Conservation (phyloP, 2,329 filamentous ascomycete genomes). For the Talaromyces pinophilus region DNA sequence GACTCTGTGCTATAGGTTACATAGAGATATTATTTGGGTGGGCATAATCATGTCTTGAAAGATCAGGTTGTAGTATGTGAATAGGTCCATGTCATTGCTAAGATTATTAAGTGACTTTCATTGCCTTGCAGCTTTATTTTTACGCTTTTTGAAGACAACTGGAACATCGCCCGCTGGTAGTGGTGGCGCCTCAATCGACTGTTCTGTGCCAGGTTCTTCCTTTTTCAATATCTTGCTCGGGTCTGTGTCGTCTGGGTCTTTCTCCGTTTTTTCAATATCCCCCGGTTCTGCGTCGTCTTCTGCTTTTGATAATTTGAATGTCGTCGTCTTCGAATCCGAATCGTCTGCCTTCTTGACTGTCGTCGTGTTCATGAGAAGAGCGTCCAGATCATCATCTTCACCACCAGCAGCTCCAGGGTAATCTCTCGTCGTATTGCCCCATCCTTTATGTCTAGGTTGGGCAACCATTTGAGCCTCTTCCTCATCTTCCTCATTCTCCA, state of each 20-base stretch:
- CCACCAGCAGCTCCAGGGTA: constrained; percentile 41
- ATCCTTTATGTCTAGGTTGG: constrained; percentile 35
- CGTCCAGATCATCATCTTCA: constrained; percentile 45
- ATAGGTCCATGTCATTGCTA: not conserved
- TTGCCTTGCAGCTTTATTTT: constrained; percentile 47
- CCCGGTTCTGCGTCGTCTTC: constrained; percentile 20
- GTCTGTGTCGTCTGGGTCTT: constrained; percentile 26
- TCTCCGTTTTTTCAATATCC: constrained; percentile 2
- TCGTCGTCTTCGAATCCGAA: constrained; percentile 26
- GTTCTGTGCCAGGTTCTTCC: constrained; percentile 30
- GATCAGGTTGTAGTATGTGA: not conserved
- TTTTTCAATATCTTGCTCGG: constrained; percentile 28
- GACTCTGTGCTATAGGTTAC: no score
- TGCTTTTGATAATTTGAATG: constrained; percentile 16
- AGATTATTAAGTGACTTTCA: constrained; percentile 24
- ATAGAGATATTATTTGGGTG: no score
- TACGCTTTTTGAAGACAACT: constrained; percentile 53
- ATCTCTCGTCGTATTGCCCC: constrained; percentile 45
- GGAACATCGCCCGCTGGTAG: constrained; percentile 26
- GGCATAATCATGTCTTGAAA: no score
- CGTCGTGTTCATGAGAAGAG: constrained; percentile 45
- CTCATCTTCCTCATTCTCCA: constrained; percentile 46
- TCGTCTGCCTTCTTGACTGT: constrained; percentile 35
- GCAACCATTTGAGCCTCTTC: constrained; percentile 27
- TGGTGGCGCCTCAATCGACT: constrained; percentile 14